Conservation (phyloP, 2,329 filamentous ascomycete genomes). For the Hypoxylon sp. region DNA sequence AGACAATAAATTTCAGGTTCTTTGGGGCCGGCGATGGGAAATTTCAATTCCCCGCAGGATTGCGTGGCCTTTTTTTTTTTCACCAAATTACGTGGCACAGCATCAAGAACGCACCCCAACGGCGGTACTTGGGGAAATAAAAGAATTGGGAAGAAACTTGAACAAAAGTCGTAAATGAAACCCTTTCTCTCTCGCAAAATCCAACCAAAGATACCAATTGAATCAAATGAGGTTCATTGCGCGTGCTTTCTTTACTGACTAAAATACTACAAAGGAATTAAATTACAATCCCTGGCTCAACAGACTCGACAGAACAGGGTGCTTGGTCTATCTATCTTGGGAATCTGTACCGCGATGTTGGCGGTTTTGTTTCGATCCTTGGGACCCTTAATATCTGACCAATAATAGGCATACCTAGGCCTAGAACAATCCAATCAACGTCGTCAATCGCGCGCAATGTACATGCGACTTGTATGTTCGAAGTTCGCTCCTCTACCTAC, state of each 20-base stretch:
- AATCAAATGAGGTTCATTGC: slow-evolving; percentile 1
- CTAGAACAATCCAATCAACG: not conserved
- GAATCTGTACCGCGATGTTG: slow-evolving; percentile 1
- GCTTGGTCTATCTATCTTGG: slow-evolving; percentile 1
- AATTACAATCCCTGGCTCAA: slow-evolving; percentile 1
- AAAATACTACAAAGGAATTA: slow-evolving; percentile 9
- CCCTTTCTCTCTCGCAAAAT: slow-evolving; percentile 6
- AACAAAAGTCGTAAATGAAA: slow-evolving; percentile 8
- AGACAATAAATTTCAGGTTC: not conserved
- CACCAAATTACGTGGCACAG: slow-evolving; percentile 17
- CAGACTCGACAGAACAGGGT: slow-evolving; percentile 14
- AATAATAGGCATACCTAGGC: not conserved
- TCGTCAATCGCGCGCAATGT: slow-evolving; percentile 9
- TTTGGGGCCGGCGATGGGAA: not conserved
- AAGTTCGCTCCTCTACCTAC: slow-evolving; percentile 4
- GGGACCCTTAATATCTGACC: not conserved
- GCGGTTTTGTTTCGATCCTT: slow-evolving; percentile 9
- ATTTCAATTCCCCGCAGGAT: slow-evolving; percentile 25
- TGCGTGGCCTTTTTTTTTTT: slow-evolving; percentile 23
- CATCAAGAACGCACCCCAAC: slow-evolving; percentile 12
- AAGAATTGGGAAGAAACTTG: slow-evolving; percentile 15
- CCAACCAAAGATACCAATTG: no score
- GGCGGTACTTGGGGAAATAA: slow-evolving; percentile 12
- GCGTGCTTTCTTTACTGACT: not conserved
- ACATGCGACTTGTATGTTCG: slow-evolving; percentile 17